These are phyloP conservation scores for Saccharomyces paradoxus DNA, from an alignment of 805 yeast species.

Conservation along the genomic window DNA sequence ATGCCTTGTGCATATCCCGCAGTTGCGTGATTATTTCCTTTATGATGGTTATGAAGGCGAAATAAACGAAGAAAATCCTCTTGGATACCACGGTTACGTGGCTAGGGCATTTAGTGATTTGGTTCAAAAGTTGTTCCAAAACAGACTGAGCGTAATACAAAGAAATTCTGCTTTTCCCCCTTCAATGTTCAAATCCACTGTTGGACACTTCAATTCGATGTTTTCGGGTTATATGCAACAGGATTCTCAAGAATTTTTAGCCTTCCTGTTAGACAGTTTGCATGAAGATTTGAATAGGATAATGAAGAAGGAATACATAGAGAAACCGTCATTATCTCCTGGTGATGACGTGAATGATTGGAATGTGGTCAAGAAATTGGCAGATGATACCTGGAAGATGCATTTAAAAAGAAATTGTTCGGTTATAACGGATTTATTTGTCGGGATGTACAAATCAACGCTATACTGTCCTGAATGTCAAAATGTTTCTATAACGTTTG, in stretches of 20 bases:
- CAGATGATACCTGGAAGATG: slow-evolving; percentile 69
- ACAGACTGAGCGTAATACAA: slow-evolving; percentile 12
- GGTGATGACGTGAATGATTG: slow-evolving; percentile 52
- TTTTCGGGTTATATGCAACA: slow-evolving; percentile 87
- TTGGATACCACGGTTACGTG: slow-evolving; percentile 77
- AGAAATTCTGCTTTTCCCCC: slow-evolving; percentile 44
- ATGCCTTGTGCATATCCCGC: slow-evolving; percentile 81
- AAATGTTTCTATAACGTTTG: slow-evolving; percentile 79
- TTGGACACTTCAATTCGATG: slow-evolving; percentile 74
- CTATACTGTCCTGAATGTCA: slow-evolving; percentile 79
- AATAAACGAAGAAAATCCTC: slow-evolving; percentile 67
- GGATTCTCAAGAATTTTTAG: slow-evolving; percentile 90
- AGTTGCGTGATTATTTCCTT: slow-evolving; percentile 66
- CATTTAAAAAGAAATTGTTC: slow-evolving; percentile 81
- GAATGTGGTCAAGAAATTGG: slow-evolving; percentile 50
- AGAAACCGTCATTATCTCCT: slow-evolving; percentile 67
- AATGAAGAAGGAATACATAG: slow-evolving; percentile 72
- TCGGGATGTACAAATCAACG: slow-evolving; percentile 86
- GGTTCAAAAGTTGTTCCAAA: slow-evolving; percentile 49
- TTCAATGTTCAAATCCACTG: slow-evolving; percentile 62
- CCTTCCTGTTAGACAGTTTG: slow-evolving; percentile 80
- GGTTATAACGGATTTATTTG: slow-evolving; percentile 73
- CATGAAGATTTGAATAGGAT: slow-evolving; percentile 91
- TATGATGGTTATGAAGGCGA: slow-evolving; percentile 54
- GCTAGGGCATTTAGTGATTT: slow-evolving; percentile 69